Evolutionary conservation across 164 flowering plant species (phyloP).

Genomic region (Santalum album): DNA sequence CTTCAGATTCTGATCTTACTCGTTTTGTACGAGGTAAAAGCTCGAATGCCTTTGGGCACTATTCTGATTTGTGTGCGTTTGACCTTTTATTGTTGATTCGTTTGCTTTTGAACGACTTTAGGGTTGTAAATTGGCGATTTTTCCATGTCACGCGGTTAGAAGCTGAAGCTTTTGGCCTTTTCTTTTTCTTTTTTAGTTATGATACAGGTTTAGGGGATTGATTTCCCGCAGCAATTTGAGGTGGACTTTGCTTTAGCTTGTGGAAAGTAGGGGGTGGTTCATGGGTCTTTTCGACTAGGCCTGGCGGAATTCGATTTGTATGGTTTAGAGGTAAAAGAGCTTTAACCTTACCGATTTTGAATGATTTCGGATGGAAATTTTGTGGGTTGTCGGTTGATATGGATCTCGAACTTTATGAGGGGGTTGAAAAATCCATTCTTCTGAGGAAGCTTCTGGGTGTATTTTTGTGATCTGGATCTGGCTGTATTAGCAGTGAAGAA

Average conservation of each 20-base stretch:
- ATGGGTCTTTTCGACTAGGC: not conserved
- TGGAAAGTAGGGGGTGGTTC: not conserved
- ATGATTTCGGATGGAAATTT: not conserved
- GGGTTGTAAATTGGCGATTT: not conserved
- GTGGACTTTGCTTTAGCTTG: slow-evolving; percentile 3
- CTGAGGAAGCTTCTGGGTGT: no score
- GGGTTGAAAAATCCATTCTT: not conserved
- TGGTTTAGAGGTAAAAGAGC: not conserved
- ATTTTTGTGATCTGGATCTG: not conserved
- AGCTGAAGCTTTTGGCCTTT: no score
- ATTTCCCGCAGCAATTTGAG: not conserved
- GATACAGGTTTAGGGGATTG: not conserved
- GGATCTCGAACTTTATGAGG: not conserved
- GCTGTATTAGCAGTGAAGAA: not conserved
- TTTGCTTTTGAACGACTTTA: slow-evolving; percentile 1
- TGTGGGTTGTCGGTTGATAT: not conserved
- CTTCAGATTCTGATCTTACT: no score
- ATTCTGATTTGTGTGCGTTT: no score
- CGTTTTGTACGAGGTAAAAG: no score
- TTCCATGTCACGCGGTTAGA: not conserved
- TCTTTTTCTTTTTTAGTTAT: no score
- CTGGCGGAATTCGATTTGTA: not conserved
- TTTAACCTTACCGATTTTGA: not conserved
- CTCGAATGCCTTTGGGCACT: no score
- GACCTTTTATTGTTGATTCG: no score